Evolutionary conservation across 257 asterid species (phyloP), one percentile per base, ranked within the genome.

Genomic region (Oldenlandia corymbosa): DNA sequence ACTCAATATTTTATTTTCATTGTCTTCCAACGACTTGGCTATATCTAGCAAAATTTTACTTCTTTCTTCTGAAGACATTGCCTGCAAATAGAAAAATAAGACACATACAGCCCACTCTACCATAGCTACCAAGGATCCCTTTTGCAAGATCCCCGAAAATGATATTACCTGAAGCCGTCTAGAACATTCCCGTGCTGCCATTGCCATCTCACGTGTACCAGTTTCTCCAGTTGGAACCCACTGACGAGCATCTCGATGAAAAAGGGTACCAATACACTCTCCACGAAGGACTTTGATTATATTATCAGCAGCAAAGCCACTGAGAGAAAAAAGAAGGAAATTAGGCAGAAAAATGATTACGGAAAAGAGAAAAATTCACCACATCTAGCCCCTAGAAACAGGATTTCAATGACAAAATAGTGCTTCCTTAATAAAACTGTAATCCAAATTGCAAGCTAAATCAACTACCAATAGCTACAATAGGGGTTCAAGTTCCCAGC

Each of bases 171-270:
- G 95, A 66, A 88, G 82, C 58, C 80, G 74, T 30, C 77, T 74
- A 18, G 95, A 84, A 76, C 90, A 77, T 71, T 80, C 94, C 79
- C 91, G 79, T 7, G 96, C 96, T 68, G 91, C 87, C 71, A 75
- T 73, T 37, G 92, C 96, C 96, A 88, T 84, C 55, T 80, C 91
- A 12, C 79, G 77, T 21, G 82, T 81, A 53, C 76, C 75, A 23
- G 67, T 54, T 30, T 88, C 96, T 31, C 73, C 80, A 39, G 58
- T 26, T 56, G 77, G 73, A 53, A 28, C 68, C 96, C 87, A 88
- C n/a, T 66, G 67, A 63, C 76, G 76, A 50, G 96, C 89, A 65
- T 88, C 96, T 60, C 73, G 65, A 71, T 88, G 96, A 68, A 88
- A 88, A 54, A 88, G 85, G 7, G 96, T 85, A 52, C 96, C 96